Base-by-base conservation (phyloP, 768 basidiomycete genomes). In the Serendipita sp. region DNA sequence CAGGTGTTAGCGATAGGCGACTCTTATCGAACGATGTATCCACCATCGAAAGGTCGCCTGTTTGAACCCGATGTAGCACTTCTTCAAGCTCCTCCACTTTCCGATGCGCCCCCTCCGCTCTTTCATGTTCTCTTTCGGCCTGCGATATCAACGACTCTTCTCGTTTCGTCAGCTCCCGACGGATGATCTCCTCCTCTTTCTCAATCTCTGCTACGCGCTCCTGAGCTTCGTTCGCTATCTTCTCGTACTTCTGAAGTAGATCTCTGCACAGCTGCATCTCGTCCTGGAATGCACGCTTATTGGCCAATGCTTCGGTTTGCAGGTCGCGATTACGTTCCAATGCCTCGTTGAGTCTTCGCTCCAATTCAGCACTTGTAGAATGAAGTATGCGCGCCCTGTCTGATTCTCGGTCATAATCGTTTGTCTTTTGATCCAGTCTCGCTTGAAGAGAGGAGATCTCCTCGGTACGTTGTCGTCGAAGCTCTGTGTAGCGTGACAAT, bases 171-270 rank as follows among this genome's bases (percentile, higher is more conserved):
- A 85, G 78, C 67, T 81, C 81, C 44, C 85, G 83, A 5, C 84
- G 82, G 9, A 92, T 79, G 20, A 77, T 77, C 24, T 85, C 85
- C 82, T 89, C 87, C 66, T 95, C 90, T 30, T 75, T 77, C 72
- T 96, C 93, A 62, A 97, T 82, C 42, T 78, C 78, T 24, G 90
- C 85, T 0, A 97, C 84, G 61, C 91, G 82, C 22, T 81, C 79
- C 74, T 90, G 88, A 22, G 89, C 82, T 65, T 93, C 87, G 61
- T 84, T 82, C 70, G 93, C 91, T 41, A 93, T 80, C 63, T 86
- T 86, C 71, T 97, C 91, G 78, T 96, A 84, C 76, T 93, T 81
- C 4, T 79, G 75, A 11, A 93, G 85, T 17, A 96, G 76, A 31
- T 91, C 79, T 63, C 82, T 81, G 66, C 93, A 73, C 13, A 83